Evolutionary conservation across 257 asterid genomes (phyloP), one percentile per base, ranked within the genome.

Genomic region (Solanum pinnatisectum): DNA sequence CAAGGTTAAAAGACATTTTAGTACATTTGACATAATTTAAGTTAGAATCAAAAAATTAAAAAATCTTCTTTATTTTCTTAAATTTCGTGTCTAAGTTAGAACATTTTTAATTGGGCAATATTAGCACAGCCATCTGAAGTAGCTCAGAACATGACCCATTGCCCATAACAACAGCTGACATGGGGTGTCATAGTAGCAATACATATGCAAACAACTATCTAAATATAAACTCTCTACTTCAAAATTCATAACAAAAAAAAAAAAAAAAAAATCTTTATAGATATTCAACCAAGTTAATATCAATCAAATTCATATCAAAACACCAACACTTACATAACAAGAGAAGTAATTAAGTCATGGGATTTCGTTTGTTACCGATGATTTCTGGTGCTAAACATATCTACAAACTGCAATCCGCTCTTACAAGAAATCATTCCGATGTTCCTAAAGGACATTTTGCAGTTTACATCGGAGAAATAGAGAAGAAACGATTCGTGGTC

Each of bases 391-490:
- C 68, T 39, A 87, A 78, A 20, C 89, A 87, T 20, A 59, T 76
- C 22, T 27, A 46, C 79, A 77, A 60, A 76, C 71, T 78, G 23
- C 78, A 78, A 30, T 79, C 79, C 11, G 33, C 42, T 8, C 12
- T 36, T 18, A 27, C 60, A 35, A 77, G n/a, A n/a, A 42, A 25
- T 22, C 86, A 87, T 27, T 87, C 89, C 25, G 85, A 87, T 73
- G 88, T 87, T 52, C 88, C 88, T 1, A 87, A 59, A 74, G 88
- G 88, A 40, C 60, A 87, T 35, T 49, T 72, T 56, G 88, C 85
- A 72, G 85, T 87, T 13, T 74, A 87, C 6, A 84, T 87, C 0
- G 88, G 88, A 52, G 32, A 74, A 25, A 86, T 4, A 9, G 36
- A 87, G 74, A 87, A 87, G 85, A 73, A 87, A 49, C 27, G 88